A percentile compares a stretch with the other conserved stretches of the same genome.
phyloP scores from a whole-genome alignment of 2,329 filamentous ascomycete species.

The Xylaria sp. region DNA sequence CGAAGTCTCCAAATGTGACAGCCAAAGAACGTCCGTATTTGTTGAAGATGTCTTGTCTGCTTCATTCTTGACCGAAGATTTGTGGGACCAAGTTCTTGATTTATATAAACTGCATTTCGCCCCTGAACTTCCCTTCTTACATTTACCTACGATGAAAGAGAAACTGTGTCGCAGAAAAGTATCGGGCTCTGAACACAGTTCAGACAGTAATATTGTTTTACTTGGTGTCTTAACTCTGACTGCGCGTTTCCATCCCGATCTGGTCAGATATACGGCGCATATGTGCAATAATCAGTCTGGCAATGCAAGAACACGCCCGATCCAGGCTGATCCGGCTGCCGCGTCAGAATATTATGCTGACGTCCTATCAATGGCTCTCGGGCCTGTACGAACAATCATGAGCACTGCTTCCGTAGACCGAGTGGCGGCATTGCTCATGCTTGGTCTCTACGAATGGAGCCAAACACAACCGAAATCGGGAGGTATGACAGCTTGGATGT shows the following conservation, averaged over 20 bases:
- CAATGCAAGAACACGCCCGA: slow-evolving; percentile 49
- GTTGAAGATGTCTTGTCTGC: slow-evolving; percentile 70
- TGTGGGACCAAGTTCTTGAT: slow-evolving; percentile 76
- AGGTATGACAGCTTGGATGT: slow-evolving; percentile 72
- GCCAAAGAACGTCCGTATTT: slow-evolving; percentile 50
- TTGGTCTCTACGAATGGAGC: slow-evolving; percentile 77
- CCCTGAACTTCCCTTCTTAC: slow-evolving; percentile 77
- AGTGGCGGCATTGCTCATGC: slow-evolving; percentile 75
- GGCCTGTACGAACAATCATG: slow-evolving; percentile 58
- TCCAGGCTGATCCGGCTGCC: slow-evolving; percentile 59
- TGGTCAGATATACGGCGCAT: slow-evolving; percentile 65
- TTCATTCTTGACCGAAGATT: slow-evolving; percentile 67
- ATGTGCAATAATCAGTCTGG: slow-evolving; percentile 50
- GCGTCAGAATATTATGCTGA: slow-evolving; percentile 73
- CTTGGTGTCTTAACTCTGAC: slow-evolving; percentile 75
- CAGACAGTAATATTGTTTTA: slow-evolving; percentile 67
- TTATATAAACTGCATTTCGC: slow-evolving; percentile 78
- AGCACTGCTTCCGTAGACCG: slow-evolving; percentile 67
- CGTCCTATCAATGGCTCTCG: slow-evolving; percentile 63
- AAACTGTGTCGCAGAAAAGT: slow-evolving; percentile 56
- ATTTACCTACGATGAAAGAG: slow-evolving; percentile 70
- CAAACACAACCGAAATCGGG: slow-evolving; percentile 61
- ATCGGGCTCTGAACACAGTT: slow-evolving; percentile 51
- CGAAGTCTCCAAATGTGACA: slow-evolving; percentile 54
- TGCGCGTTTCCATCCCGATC: slow-evolving; percentile 70